Evolutionary conservation across 306 rosid genomes (phyloP), one percentile per base, ranked within the genome.

Genomic region (Malus sylvestris): DNA sequence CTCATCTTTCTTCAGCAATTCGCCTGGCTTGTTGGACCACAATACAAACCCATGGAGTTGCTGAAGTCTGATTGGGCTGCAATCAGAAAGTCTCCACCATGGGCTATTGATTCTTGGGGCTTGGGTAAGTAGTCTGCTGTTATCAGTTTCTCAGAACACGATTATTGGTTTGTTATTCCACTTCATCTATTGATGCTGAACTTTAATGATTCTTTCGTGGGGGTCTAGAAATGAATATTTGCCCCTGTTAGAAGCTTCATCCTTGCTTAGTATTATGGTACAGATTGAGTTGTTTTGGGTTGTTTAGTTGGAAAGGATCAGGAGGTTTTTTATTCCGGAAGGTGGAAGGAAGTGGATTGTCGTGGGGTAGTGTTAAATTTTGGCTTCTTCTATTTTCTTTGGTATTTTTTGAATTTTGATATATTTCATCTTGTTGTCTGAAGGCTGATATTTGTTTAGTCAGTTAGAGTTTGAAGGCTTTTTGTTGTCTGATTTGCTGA

Each of bases 41-140:
- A 95, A 71, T 95, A 95, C 91, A 95, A 95, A 85, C 74, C 99
- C 55, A 81, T 79, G 90, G 99, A 95, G 83, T 81, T 92, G 84
- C 81, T 83, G 76, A 95, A 95, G 85, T 95, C 98, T 61, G 99
- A 95, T 88, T 91, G 92, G 97, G 91, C 86, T 75, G 91, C 77
- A 22, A 80, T 95, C 22, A 91, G 87, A 86, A 95, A 92, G 85
- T 92, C 97, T 85, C 98, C 99, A 75, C 91, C 93, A 20, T 95
- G 98, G 97, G 80, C 98, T 83, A 85, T 89, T 80, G 99, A 95
- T 89, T 95, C 99, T 79, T 95, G 99, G 99, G 99, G 99, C 59
- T 85, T 95, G 91, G 99, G 99, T 96, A 88, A 77, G 91, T 79
- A 77, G 91, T 79, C 74, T 78, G 58, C 81, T 78, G 81, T 68